A percentile compares a stretch with the other conserved stretches of the same genome.
Conservation (phyloP, 2,329 filamentous ascomycete species). For the Fusarium irregulare region DNA sequence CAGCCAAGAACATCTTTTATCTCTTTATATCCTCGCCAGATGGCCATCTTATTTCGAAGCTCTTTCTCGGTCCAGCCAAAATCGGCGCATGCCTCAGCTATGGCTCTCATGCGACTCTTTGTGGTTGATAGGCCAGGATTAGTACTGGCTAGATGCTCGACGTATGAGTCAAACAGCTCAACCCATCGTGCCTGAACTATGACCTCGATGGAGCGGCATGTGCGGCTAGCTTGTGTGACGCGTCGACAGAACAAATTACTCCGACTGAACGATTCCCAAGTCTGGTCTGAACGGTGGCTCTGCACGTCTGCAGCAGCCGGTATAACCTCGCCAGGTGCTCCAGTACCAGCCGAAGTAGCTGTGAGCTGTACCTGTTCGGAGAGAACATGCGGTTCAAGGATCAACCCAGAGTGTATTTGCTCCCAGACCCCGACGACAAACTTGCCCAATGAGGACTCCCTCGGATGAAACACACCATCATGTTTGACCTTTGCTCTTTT, state of each 20-base stretch:
- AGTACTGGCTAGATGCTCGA: background rate
- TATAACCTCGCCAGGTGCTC: fast-evolving
- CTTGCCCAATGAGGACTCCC: background rate
- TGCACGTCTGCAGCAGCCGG: background rate
- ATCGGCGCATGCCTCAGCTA: background rate
- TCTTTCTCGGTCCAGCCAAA: slow-evolving; percentile 4
- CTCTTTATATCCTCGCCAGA: slow-evolving; percentile 7
- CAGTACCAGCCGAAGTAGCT: background rate
- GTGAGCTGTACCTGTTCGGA: background rate
- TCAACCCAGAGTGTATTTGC: background rate
- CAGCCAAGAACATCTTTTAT: slow-evolving; percentile 1
- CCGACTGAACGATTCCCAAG: background rate
- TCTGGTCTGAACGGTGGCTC: background rate
- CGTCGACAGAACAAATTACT: background rate
- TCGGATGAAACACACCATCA: background rate
- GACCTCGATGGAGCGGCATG: background rate
- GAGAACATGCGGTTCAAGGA: background rate
- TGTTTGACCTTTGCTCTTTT: background rate
- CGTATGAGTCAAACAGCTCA: slow-evolving; percentile 3
- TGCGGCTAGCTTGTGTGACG: background rate
- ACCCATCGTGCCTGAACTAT: slow-evolving; percentile 5
- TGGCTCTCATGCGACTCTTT: background rate
- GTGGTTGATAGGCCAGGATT: background rate
- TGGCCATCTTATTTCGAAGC: slow-evolving; percentile 3
- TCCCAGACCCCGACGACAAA: background rate